These are phyloP conservation scores for Crucihimalaya himalaica DNA, from an alignment of 345 rosid genomes.

Conservation along the genomic window DNA sequence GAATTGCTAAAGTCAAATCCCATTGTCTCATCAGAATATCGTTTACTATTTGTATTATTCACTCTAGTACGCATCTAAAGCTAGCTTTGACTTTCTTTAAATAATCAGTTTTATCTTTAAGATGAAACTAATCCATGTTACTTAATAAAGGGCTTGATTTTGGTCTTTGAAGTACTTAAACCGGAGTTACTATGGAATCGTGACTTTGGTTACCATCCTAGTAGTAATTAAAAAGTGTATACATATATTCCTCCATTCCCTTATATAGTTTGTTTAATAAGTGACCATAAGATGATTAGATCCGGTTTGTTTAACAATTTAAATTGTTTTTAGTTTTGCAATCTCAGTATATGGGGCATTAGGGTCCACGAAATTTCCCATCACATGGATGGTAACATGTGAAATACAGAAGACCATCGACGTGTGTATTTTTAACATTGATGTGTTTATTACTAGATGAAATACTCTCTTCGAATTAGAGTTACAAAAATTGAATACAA, in stretches of 20 bases:
- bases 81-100: slow-evolving; percentile 43
- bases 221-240: neutral
- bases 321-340: neutral
- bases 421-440: neutral
- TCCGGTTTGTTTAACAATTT: neutral
- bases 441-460: neutral
- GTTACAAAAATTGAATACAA: neutral
- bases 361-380: slow-evolving; percentile 10
- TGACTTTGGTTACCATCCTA: slow-evolving; percentile 1
- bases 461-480: neutral
- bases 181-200: slow-evolving; percentile 16
- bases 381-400: slow-evolving; percentile 32
- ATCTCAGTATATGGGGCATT: slow-evolving; percentile 2
- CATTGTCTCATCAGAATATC: slow-evolving; percentile 29
- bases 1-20: slow-evolving; percentile 36
- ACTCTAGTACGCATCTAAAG: slow-evolving; percentile 41
- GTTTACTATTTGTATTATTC: slow-evolving; percentile 43
- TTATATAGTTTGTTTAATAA: neutral
- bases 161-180: slow-evolving; percentile 2
- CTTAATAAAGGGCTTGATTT: neutral
- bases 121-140: slow-evolving; percentile 24
- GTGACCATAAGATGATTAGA: neutral
- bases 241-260: neutral
- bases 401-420: slow-evolving; percentile 20
- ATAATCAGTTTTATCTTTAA: slow-evolving; percentile 18